phyloP scores from a whole-genome alignment of 176 grass and related monocot species.

The Oryza nivara region DNA sequence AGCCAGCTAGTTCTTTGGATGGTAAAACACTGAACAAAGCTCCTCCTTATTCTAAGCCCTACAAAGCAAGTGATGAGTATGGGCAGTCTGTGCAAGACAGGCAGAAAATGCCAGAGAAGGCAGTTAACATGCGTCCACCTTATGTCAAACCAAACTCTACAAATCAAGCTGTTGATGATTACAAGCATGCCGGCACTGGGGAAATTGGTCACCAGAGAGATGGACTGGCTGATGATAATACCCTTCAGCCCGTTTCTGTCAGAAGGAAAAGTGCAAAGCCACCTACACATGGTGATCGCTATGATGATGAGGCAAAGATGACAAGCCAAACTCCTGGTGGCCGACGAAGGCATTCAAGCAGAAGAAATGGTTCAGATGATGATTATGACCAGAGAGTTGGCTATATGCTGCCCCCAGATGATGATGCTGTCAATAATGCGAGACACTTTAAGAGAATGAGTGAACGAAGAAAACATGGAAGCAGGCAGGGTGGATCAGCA shows the following conservation, averaged over 20 bases:
- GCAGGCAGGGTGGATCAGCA: constrained; percentile 40
- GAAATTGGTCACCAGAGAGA: constrained; percentile 25
- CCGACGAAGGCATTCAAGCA: constrained; percentile 55
- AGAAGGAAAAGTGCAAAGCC: constrained; percentile 60
- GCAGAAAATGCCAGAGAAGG: constrained; percentile 44
- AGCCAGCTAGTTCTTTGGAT: constrained; percentile 42
- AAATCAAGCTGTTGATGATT: constrained; percentile 22
- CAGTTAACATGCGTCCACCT: constrained; percentile 60
- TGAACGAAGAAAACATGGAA: constrained; percentile 43
- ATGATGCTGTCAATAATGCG: constrained; percentile 44
- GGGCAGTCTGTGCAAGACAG: constrained; percentile 40
- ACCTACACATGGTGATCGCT: constrained; percentile 31
- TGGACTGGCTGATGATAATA: constrained; percentile 37
- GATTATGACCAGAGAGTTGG: constrained; percentile 25
- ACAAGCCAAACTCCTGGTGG: constrained; percentile 32
- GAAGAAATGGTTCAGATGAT: constrained; percentile 43
- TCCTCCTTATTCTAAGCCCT: constrained; percentile 75
- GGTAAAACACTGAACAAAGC: constrained; percentile 56
- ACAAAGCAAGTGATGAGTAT: constrained; percentile 33
- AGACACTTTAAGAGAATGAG: constrained; percentile 39
- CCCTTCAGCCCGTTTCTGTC: constrained; percentile 55
- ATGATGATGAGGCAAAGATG: constrained; percentile 48
- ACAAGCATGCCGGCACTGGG: constrained; percentile 21
- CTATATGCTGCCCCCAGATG: constrained; percentile 5
- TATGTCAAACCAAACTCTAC: constrained; percentile 66